Evolutionary conservation across 345 rosid species (phyloP).

Genomic region (Adansonia digitata): DNA sequence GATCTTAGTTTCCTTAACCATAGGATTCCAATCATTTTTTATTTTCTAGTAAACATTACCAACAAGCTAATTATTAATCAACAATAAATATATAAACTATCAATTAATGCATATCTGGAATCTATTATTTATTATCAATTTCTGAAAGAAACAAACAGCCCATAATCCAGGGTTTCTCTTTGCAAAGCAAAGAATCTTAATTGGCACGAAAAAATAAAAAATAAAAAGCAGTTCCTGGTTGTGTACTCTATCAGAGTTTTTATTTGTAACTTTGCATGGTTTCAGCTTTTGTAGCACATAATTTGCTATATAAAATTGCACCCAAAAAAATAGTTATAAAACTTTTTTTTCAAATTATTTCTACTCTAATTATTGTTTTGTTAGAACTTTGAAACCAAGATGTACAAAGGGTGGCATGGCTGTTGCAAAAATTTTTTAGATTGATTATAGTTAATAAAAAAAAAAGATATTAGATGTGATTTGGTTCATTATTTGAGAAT

Average conservation of each 20-base stretch:
- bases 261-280: not conserved
- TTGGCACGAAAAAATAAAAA: not conserved
- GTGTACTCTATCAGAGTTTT: not conserved
- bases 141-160: not conserved
- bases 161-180: not conserved
- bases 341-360: not conserved
- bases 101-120: not conserved
- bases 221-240: not conserved
- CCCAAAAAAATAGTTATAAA: not conserved
- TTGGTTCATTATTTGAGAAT: no score
- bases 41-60: not conserved
- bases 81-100: not conserved
- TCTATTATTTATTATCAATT: not conserved
- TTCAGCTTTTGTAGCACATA: not conserved
- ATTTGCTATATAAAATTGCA: not conserved
- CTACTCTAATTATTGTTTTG: not conserved
- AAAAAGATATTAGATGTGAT: no score
- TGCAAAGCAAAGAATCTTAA: slow-evolving; percentile 19
- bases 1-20: slow-evolving; percentile 17
- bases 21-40: not conserved
- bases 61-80: not conserved
- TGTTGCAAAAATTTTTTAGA: no score
- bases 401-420: not conserved
- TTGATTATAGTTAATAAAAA: no score
- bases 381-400: not conserved